Evolutionary conservation across 805 yeast species (phyloP).

Genomic region (Wickerhamia fluorescens): DNA sequence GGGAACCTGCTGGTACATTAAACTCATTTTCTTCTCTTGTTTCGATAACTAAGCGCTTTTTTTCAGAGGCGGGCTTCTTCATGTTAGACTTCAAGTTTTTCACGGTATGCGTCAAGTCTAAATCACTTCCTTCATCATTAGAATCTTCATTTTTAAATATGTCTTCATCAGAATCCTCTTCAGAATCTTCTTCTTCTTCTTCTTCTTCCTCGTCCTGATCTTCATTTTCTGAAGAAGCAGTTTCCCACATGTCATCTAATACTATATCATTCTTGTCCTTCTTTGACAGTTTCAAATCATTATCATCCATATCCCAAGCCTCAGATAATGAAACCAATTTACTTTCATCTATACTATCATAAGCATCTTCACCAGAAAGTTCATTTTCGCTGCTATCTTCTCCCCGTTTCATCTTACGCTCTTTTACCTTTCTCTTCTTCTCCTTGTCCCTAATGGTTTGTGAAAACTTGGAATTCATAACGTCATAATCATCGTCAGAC

Average conservation of each 20-base stretch:
- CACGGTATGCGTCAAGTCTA: slow-evolving; percentile 46
- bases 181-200: slow-evolving; percentile 26
- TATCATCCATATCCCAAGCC: slow-evolving; percentile 80
- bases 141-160: slow-evolving; percentile 19
- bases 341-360: slow-evolving; percentile 68
- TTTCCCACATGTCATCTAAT: slow-evolving; percentile 24
- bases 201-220: slow-evolving; percentile 17
- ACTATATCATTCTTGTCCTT: slow-evolving; percentile 17
- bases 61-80: slow-evolving; percentile 28
- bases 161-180: slow-evolving; percentile 11
- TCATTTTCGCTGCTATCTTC: slow-evolving; percentile 19
- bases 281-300: slow-evolving; percentile 22
- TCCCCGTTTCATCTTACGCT: slow-evolving; percentile 18
- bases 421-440: slow-evolving; percentile 27
- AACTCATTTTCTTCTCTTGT: slow-evolving; percentile 62
- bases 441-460: slow-evolving; percentile 58
- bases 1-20: slow-evolving; percentile 53
- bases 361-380: slow-evolving; percentile 43
- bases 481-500: slow-evolving; percentile 64
- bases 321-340: slow-evolving; percentile 75
- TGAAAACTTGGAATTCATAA: slow-evolving; percentile 57
- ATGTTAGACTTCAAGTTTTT: slow-evolving; percentile 28
- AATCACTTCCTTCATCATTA: slow-evolving; percentile 40
- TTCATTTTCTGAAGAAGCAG: slow-evolving; percentile 16
- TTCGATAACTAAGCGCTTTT: slow-evolving; percentile 45